Base-by-base conservation (phyloP, 2,329 filamentous ascomycete species). In the Coleophoma eucalyptorum region DNA sequence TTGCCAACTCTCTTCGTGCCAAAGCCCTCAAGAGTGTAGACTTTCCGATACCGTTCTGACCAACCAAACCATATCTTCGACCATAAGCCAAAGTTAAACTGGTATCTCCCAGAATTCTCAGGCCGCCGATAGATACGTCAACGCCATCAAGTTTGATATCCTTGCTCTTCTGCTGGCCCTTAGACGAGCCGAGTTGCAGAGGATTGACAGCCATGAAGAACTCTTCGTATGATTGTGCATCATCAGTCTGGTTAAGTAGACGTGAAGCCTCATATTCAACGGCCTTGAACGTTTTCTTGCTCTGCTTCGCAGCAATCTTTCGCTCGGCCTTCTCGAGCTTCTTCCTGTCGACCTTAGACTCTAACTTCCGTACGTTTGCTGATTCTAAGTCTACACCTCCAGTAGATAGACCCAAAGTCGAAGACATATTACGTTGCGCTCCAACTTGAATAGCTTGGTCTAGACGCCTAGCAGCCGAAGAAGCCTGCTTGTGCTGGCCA, bases 191-290 rank as follows among this genome's bases (percentile, higher is more conserved):
- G 54, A 97, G 65, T 67, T 97, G 93, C 56, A 99, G 80, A 54
- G 94, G 94, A 70, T 99, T 99, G 76, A 99, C 94, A 49, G 90
- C 87, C 94, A 99, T 97, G 81, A 96, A 99, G 74, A 99, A 97
- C 69, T 99, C 94, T 72, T 99, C 94, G 68, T 99, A 99, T 38
- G 90, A 95, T 77, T 96, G 87, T 12, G 92, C 77, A 62, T 86
- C 82, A 62, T 93, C 87, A 4, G 90, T 80, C 70, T 90, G 83
- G 66, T 95, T 87, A 58, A 99, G 83, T 59, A 99, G 77, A 59
- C 85, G 86, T 12, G 94, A 97, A 0, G 94, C 89, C 73, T 99
- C 94, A 69, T 99, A 99, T 72, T 97, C 90, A 61, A 99, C 94
- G 50, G 87, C 96, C 80, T 97, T 97, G 86, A 94, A 97, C 34